Percentiles rank a stretch among this genome's conserved stretches.
Evolutionary conservation across 345 rosid species (phyloP).

Genomic region (Tarenaya hassleriana): DNA sequence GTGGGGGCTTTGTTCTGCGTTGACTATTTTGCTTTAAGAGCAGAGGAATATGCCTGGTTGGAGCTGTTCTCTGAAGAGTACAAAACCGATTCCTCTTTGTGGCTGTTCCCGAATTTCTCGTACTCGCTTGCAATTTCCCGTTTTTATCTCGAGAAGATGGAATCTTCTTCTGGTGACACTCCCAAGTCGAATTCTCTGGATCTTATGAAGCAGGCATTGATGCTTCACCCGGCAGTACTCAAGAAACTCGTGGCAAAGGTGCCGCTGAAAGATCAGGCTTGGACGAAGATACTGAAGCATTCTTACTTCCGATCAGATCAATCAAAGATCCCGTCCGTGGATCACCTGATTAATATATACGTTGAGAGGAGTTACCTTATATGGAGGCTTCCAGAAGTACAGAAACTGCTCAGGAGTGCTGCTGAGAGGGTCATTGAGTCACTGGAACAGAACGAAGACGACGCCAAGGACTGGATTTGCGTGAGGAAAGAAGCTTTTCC

Average conservation of each 20-base stretch:
- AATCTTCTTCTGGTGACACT: constrained; percentile 31
- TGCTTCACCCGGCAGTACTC: constrained; percentile 78
- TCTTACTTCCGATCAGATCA: constrained; percentile 54
- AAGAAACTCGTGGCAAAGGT: constrained; percentile 69
- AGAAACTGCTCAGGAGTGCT: constrained; percentile 54
- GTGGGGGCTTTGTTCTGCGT: constrained; percentile 85
- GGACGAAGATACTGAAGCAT: constrained; percentile 59
- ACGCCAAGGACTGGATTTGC: constrained; percentile 69
- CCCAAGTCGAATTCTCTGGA: constrained; percentile 51
- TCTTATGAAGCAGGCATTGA: constrained; percentile 80
- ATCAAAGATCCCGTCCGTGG: constrained; percentile 58
- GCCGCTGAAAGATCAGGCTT: constrained; percentile 74
- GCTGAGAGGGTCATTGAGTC: constrained; percentile 49
- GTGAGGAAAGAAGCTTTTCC: constrained; percentile 76
- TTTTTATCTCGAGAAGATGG: constrained; percentile 54
- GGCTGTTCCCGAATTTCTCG: constrained; percentile 86
- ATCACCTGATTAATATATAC: constrained; percentile 71
- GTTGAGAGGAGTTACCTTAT: constrained; percentile 72
- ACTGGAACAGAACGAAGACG: constrained; percentile 43
- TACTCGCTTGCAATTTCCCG: constrained; percentile 83
- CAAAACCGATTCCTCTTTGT: constrained; percentile 61
- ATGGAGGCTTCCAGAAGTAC: constrained; percentile 89
- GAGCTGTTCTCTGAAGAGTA: constrained; percentile 71
- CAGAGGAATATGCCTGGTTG: constrained; percentile 76
- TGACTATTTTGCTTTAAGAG: constrained; percentile 83